Evolutionary conservation across 2,329 filamentous ascomycete species (phyloP).

Genomic region (Ceratocystis ficicola): DNA sequence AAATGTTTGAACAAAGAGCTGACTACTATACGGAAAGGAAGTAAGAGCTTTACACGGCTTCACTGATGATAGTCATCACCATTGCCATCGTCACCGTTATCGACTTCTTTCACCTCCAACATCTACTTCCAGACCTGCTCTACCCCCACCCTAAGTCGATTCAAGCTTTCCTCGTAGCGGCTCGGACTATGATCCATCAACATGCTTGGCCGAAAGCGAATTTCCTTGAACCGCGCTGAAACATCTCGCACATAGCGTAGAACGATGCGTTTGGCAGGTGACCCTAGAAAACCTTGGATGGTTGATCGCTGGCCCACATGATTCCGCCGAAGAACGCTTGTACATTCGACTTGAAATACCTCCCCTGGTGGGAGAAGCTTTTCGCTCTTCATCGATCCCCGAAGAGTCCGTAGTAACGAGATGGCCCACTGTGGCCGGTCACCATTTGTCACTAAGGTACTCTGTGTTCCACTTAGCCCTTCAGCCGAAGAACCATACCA

Average conservation of each 20-base stretch:
- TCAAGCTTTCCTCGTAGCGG: constrained; percentile 58
- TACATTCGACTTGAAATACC: constrained; percentile 60
- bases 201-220: constrained; percentile 61
- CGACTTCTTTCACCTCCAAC: not conserved
- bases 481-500: constrained; percentile 42
- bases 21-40: too few species aligned
- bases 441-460: constrained; percentile 41
- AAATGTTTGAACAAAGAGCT: too few species aligned
- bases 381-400: constrained; percentile 53
- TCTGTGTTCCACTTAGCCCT: constrained; percentile 23
- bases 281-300: constrained; percentile 43
- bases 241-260: constrained; percentile 61
- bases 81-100: not conserved
- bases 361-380: constrained; percentile 67
- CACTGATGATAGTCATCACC: not conserved
- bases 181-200: constrained; percentile 64
- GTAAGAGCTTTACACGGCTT: too few species aligned
- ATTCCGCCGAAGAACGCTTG: constrained; percentile 53
- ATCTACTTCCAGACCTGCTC: constrained; percentile 26
- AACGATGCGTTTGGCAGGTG: constrained; percentile 55
- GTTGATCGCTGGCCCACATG: constrained; percentile 11
- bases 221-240: constrained; percentile 55
- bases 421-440: constrained; percentile 47
- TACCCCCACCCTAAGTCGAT: constrained; percentile 44
- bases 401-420: constrained; percentile 51